Evolutionary conservation across 441 rosid species (phyloP).

Genomic region (Gossypium aridum): DNA sequence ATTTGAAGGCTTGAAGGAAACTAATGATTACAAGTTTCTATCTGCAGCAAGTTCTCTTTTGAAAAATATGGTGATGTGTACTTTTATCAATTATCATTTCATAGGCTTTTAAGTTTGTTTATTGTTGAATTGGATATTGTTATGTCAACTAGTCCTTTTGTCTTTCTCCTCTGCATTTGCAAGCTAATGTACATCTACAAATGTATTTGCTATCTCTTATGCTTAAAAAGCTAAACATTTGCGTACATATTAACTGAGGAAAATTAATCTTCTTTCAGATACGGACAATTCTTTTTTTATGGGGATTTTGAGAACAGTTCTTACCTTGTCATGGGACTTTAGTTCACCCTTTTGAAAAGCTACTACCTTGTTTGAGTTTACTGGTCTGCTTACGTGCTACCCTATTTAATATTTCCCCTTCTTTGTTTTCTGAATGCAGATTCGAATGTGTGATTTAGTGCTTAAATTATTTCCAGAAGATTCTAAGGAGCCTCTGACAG

Average conservation of each 20-base stretch:
- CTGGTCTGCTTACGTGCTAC: not conserved
- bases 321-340: not conserved
- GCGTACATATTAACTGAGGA: not conserved
- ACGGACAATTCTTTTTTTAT: not conserved
- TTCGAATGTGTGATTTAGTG: constrained; percentile 71
- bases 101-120: not conserved
- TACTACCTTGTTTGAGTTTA: not conserved
- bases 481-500: constrained; percentile 86
- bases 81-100: constrained; percentile 10
- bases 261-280: not conserved
- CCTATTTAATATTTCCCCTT: not conserved
- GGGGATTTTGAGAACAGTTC: not conserved
- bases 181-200: not conserved
- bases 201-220: not conserved
- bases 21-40: constrained; percentile 72
- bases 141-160: not conserved
- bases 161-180: not conserved
- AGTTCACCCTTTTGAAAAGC: not conserved
- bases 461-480: constrained; percentile 64
- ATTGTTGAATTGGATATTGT: not conserved
- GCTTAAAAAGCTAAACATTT: not conserved
- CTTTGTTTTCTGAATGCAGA: constrained; percentile 39
- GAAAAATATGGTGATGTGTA: constrained; percentile 66
- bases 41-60: constrained; percentile 80
- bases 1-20: constrained; percentile 83